These are phyloP conservation scores for Mycena kentingensis DNA, from an alignment of 768 basidiomycete genomes.

Conservation along the genomic window DNA sequence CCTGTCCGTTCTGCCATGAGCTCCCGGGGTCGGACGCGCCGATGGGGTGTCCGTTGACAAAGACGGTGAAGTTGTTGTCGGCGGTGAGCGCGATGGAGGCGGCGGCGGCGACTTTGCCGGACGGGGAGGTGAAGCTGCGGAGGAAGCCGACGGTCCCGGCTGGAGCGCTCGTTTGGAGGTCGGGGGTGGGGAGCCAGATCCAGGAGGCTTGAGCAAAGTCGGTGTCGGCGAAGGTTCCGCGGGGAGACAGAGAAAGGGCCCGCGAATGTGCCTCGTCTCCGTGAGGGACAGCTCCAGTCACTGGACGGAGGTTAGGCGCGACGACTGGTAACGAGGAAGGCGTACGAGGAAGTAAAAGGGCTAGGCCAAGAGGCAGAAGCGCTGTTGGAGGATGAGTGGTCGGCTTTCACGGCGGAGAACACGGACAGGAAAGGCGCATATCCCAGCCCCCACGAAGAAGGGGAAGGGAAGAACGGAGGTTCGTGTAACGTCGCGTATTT, in stretches of 20 bases:
- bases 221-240: conserved; percentile 5
- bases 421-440: no score
- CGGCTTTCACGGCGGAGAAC: neutral
- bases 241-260: neutral
- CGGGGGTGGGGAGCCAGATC: conserved; percentile 20
- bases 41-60: conserved; percentile 17
- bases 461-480: no score
- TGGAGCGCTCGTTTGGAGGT: conserved; percentile 6
- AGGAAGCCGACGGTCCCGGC: conserved; percentile 11
- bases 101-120: conserved; percentile 8
- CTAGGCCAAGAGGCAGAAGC: neutral
- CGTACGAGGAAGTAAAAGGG: neutral
- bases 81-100: conserved; percentile 12
- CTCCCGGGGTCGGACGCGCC: neutral
- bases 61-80: conserved; percentile 19
- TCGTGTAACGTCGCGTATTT: no score
- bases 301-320: neutral
- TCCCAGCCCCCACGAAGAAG: no score
- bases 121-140: conserved; percentile 9
- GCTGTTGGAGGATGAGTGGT: neutral
- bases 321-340: neutral
- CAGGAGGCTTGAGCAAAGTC: conserved; percentile 11
- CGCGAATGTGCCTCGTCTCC: neutral
- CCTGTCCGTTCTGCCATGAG: conserved; percentile 2
- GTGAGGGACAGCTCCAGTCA: neutral